Evolutionary conservation across 2,329 filamentous ascomycete genomes (phyloP), one percentile per base, ranked within the genome.

Genomic region (Pestalotiopsis sp.): DNA sequence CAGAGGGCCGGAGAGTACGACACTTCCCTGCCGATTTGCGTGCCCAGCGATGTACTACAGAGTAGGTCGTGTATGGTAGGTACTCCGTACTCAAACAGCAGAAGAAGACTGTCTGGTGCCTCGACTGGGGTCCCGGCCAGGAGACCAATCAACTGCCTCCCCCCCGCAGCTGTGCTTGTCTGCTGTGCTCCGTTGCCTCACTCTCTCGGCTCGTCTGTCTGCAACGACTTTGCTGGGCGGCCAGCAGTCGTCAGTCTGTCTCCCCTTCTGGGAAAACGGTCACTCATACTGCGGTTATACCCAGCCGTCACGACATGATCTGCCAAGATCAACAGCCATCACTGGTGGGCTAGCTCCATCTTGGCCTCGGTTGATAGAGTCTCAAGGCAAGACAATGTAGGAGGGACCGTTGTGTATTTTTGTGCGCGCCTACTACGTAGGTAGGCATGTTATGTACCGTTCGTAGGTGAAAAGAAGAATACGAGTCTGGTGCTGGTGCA

Each of bases 301-400:
- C 45, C 14, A 52, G 14, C 14, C 20, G 9, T 36, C 27, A 23
- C n/a, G 9, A n/a, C n/a, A 36, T 36, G 13, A 66, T 57, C 45
- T 36, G 45, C 45, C 17, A n/a, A 17, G 7, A n/a, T 52, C 20
- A 52, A n/a, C 17, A 52, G 45, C 17, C 9, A n/a, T 17, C 17
- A 66, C 17, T 25, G n/a, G 17, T 12, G n/a, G 23, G 25, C 45
- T 38, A 27, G 31, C 17, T 57, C 57, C 38, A 23, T 25, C 39
- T 9, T 49, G 25, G 38, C 39, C 61, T 20, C 17, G 41, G 4
- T 36, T 9, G 64, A 9, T 31, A 31, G 64, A n/a, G 58, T 66
- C 27, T 56, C 27, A 66, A 36, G 52, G 64, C 64, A 66, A 38
- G 52, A 66, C 64, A 59, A 60, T 27, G 56, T 31, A 66, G 56